Evolutionary conservation across 805 yeast species (phyloP).

Genomic region (Candida dendrica): DNA sequence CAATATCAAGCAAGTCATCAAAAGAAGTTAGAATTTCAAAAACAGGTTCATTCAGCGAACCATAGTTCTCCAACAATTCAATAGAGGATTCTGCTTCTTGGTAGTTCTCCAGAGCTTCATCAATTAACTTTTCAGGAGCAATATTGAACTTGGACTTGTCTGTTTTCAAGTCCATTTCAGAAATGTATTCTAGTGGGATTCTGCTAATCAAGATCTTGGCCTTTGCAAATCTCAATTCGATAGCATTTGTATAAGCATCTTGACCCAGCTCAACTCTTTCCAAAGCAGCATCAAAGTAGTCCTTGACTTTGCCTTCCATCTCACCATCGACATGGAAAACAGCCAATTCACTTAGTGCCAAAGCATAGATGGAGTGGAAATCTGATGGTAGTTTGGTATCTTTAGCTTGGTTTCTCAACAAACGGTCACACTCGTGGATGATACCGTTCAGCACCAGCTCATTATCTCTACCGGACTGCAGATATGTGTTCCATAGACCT

Average conservation of each 20-base stretch:
- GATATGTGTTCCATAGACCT: conserved; percentile 66
- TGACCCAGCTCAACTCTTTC: conserved; percentile 63
- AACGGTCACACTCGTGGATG: conserved; percentile 85
- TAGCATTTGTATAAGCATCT: conserved; percentile 37
- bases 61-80: conserved; percentile 18
- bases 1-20: conserved; percentile 63
- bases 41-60: conserved; percentile 31
- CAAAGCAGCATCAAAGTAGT: conserved; percentile 61
- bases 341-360: conserved; percentile 60
- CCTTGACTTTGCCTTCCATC: conserved; percentile 34
- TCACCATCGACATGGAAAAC: conserved; percentile 43
- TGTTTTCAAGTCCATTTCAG: conserved; percentile 40
- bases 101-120: conserved; percentile 40
- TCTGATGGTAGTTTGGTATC: conserved; percentile 32
- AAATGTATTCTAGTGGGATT: conserved; percentile 51
- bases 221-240: conserved; percentile 43
- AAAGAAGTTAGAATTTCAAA: conserved; percentile 49
- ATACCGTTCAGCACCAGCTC: conserved; percentile 72
- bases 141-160: conserved; percentile 22
- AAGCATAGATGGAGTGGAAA: conserved; percentile 70
- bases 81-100: conserved; percentile 31
- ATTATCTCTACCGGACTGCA: conserved; percentile 47
- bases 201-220: conserved; percentile 49
- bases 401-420: conserved; percentile 39
- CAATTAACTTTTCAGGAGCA: conserved; percentile 33